Percentiles rank a stretch among this genome's conserved stretches.
Conservation (phyloP, 495 filamentous ascomycete species). For the Barbatosphaeria neglecta region DNA sequence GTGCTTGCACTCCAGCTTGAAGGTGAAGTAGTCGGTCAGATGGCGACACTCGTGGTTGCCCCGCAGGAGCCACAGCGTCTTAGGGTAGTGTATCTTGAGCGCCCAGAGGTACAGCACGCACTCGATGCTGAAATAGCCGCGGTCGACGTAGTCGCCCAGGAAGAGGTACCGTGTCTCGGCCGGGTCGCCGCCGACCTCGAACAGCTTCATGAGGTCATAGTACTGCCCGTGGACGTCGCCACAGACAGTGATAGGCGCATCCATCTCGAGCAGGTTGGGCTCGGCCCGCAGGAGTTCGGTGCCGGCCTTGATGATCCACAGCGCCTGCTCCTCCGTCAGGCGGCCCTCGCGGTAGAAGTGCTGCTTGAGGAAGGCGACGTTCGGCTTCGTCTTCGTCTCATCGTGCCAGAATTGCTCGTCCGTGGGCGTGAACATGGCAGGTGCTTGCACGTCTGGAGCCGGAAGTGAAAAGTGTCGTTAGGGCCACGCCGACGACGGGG, state of each 20-base stretch:
- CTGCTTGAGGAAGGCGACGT: constrained; percentile 90
- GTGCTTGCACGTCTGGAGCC: constrained; percentile 80
- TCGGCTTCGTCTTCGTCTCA: constrained; percentile 75
- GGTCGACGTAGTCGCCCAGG: constrained; percentile 93
- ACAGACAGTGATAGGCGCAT: constrained; percentile 98
- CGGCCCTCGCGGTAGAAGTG: constrained; percentile 97
- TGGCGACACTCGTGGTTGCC: constrained; percentile 98
- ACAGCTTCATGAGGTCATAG: constrained; percentile 98
- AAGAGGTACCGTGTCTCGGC: constrained; percentile 94
- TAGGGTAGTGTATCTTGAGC: constrained; percentile 97
- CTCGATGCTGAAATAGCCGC: constrained; percentile 98
- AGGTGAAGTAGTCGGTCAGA: constrained; percentile 98
- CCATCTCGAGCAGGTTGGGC: constrained; percentile 97
- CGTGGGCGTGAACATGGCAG: constrained; percentile 78
- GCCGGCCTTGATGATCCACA: constrained; percentile 84
- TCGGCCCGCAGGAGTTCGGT: constrained; percentile 74
- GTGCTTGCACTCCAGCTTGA: constrained; percentile 98
- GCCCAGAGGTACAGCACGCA: constrained; percentile 97
- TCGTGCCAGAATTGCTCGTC: constrained; percentile 66
- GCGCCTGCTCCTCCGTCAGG: constrained; percentile 89
- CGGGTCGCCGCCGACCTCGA: constrained; percentile 95
- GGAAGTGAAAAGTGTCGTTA: too few relatives aligned
- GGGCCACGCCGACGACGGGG: background rate
- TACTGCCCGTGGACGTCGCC: constrained; percentile 98
- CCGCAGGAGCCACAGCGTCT: constrained; percentile 90